Base-by-base conservation (phyloP, 306 rosid genomes). In the Elaeagnus macrophylla region DNA sequence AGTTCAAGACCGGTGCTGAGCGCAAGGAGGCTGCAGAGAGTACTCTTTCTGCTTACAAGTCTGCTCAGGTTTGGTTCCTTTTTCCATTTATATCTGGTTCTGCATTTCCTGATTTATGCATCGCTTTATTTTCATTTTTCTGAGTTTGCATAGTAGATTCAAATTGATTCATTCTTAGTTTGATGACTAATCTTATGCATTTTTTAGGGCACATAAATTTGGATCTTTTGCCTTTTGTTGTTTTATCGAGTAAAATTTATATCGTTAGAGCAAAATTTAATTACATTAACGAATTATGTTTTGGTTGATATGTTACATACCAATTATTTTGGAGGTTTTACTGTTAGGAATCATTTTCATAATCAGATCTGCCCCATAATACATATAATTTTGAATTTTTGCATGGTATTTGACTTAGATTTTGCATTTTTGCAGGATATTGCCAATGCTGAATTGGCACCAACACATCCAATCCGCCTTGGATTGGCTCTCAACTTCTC, bases 1-100 rank as follows among this genome's bases (percentile, higher is more conserved):
- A 93, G 86, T 93, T 93, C 64, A 93, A 87, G 73, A 93, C 96
- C 40, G 99, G 96, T 16, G 83, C 84, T n/a, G 94, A 93, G 67
- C 85, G 99, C 55, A 93, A 93, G 76, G 99, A 82, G 65, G 95
- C 99, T n/a, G 96, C 99, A 2, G 96, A 87, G 72, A 83, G 95
- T 79, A 93, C 99, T 1, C 99, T 93, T 60, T 57, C 87, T 18
- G 96, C 96, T 41, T 93, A 93, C 83, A 93, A 87, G 72, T 60
- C 96, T 40, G 99, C 99, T 67, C 96, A 93, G 96, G 99, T 93
- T 56, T 38, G 2, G 11, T 12, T 25, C 18, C 19, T 16, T 13
- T 6, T 37, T 1, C 19, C 32, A 20, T 37, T 13, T 3, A 13
- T 49, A 32, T 48, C 19, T 37, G 17, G 5, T 35, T 6, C 32